Percentiles rank a stretch among this genome's conserved stretches.
Evolutionary conservation across 1,284 basidiomycete genomes (phyloP).

Genomic region (Marasmius sp.): DNA sequence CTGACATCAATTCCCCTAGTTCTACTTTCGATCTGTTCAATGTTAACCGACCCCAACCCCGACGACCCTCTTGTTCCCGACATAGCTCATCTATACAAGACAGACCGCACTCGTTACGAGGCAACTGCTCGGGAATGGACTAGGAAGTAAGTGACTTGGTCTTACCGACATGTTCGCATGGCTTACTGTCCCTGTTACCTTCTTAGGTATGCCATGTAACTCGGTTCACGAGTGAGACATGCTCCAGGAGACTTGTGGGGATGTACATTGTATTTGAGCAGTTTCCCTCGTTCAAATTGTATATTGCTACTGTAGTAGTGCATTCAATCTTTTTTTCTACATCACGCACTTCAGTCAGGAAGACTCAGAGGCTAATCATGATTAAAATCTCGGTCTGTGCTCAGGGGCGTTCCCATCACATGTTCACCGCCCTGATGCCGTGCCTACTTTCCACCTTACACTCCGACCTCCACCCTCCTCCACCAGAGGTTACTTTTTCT

Average conservation of each 20-base stretch:
- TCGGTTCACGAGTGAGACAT: background rate
- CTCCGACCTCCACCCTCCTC: background rate
- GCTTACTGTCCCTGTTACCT: conserved; percentile 24
- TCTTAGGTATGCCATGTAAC: conserved; percentile 59
- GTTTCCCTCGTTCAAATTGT: conserved; percentile 1
- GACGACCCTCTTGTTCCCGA: conserved; percentile 86
- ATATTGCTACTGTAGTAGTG: conserved; percentile 1
- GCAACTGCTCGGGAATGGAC: conserved; percentile 97
- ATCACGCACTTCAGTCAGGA: too few species aligned
- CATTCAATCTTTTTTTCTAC: background rate
- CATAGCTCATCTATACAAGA: conserved; percentile 93
- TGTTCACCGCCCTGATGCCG: background rate
- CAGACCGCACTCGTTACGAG: conserved; percentile 90
- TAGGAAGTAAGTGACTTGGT: conserved; percentile 75
- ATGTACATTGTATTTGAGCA: conserved; percentile 1
- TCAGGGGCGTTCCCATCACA: background rate
- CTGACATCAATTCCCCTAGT: conserved; percentile 45
- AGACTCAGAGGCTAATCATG: too few species aligned
- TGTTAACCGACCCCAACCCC: conserved; percentile 96
- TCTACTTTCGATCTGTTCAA: conserved; percentile 92
- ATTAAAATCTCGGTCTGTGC: background rate
- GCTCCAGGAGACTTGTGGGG: background rate
- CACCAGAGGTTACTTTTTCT: too few species aligned
- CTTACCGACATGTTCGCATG: background rate
- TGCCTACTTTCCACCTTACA: background rate